A percentile compares a stretch with the other conserved stretches of the same genome.
Conservation (phyloP, 2,329 filamentous ascomycete species). For the Berkeleyomyces rouxiae region DNA sequence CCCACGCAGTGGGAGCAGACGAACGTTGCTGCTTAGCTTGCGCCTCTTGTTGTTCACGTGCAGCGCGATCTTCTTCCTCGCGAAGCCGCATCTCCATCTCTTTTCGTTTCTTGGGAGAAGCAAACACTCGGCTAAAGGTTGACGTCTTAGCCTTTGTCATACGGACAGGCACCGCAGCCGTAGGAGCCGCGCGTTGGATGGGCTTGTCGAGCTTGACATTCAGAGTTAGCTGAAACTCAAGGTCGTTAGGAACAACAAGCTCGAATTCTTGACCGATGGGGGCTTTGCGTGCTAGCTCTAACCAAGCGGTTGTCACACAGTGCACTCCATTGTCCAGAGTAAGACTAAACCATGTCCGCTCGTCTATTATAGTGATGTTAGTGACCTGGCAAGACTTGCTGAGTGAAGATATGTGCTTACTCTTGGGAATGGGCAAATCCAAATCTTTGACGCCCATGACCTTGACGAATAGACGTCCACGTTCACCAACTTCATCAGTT, state of each 20-base stretch:
- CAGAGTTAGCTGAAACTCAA: conserved; percentile 96
- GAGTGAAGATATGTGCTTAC: conserved; percentile 33
- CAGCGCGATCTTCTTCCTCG: conserved; percentile 63
- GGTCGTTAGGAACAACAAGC: conserved; percentile 85
- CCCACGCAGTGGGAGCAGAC: conserved; percentile 59
- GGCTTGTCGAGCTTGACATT: conserved; percentile 88
- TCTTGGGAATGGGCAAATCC: conserved; percentile 76
- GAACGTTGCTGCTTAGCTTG: conserved; percentile 45
- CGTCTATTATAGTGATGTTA: conserved; percentile 34
- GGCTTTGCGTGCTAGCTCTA: conserved; percentile 79
- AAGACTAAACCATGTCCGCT: conserved; percentile 84
- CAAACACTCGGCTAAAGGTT: conserved; percentile 80
- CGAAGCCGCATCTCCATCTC: conserved; percentile 74
- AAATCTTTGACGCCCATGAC: conserved; percentile 97
- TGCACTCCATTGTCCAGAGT: conserved; percentile 97
- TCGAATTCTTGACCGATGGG: conserved; percentile 98
- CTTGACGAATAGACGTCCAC: conserved; percentile 89
- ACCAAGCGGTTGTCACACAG: conserved; percentile 90
- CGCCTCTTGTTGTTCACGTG: conserved; percentile 46
- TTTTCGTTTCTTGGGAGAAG: conserved; percentile 91
- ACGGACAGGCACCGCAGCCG: conserved; percentile 37
- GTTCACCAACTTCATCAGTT: conserved; percentile 65
- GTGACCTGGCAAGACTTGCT: conserved; percentile 16
- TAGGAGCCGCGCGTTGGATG: conserved; percentile 36
- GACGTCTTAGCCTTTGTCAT: conserved; percentile 54